Evolutionary conservation across 2,329 filamentous ascomycete genomes (phyloP), one percentile per base, ranked within the genome.

Genomic region (Aspergillus eucalypticola): DNA sequence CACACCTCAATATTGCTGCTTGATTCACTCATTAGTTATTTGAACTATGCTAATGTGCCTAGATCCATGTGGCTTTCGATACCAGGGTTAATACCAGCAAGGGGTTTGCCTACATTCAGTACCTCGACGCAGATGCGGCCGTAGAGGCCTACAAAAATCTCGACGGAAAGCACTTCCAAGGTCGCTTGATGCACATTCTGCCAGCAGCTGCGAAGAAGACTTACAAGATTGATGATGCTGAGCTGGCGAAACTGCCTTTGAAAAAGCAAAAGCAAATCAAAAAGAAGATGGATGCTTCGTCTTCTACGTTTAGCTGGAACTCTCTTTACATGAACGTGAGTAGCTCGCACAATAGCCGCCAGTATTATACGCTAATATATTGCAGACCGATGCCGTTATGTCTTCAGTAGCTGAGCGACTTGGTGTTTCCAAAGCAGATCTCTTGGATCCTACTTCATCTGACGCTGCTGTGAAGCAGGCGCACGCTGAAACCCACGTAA

Each of bases 391-490:
- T 80, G 91, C 95, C 54, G 92, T 99, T 55, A 93, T 97, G 78
- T 88, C 91, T 52, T 96, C 93, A 5, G 87, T 96, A 62, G 92
- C 95, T 51, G 87, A 89, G 71, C 89, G 93, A 56, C 83, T 99
- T 59, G 93, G 94, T 50, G 86, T 99, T 59, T 89, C 90, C 58
- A 99, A 99, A 80, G 88, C 92, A 10, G 92, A 96, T 69, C 79
- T 99, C 59, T 83, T 99, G 49, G 94, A 99, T 77, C 95, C 94
- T n/a, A 96, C 94, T 3, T 96, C 91, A 60, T 88, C 94, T 58
- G 92, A 97, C 77, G 92, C 94, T 60, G 94, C 91, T 48, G 90
- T 99, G 59, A 97, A 96, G 81, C 95, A 98, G 81, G 95, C 95
- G 8, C 90, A 97, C 75, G 95, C 94, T 46, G 95, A 99, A 81